phyloP scores from a whole-genome alignment of 768 basidiomycete species.

The Mrakia blollopis region DNA sequence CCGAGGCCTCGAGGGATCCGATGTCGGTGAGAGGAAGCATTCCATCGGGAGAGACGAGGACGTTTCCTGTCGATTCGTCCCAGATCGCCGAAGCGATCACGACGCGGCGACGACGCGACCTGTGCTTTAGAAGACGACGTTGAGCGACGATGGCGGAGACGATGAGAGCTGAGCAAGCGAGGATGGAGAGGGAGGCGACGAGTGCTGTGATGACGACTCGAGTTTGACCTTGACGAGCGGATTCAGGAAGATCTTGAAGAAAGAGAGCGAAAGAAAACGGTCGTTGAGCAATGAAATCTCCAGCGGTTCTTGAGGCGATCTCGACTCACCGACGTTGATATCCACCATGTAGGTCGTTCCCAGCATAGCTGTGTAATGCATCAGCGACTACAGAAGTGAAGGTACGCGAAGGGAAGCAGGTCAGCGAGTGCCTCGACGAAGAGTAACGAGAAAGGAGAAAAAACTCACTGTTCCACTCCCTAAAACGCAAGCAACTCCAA shows the following conservation, averaged over 20 bases:
- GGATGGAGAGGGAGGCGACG: constrained; percentile 42
- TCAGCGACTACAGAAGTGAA: not conserved
- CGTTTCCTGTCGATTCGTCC: constrained; percentile 39
- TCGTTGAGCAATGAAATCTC: not conserved
- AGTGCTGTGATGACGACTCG: constrained; percentile 43
- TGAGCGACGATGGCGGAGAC: constrained; percentile 41
- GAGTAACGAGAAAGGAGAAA: not conserved
- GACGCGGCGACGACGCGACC: constrained; percentile 40
- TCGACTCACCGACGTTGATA: constrained; percentile 32
- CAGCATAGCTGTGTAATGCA: constrained; percentile 29
- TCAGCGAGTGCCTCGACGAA: not conserved
- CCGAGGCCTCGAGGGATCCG: constrained; percentile 17
- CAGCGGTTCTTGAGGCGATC: not conserved
- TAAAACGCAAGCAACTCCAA: constrained; percentile 41
- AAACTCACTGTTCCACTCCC: constrained; percentile 38
- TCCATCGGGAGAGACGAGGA: constrained; percentile 45
- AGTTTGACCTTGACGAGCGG: constrained; percentile 30
- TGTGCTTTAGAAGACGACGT: constrained; percentile 34
- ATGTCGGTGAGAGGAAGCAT: constrained; percentile 45
- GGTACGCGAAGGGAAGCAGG: not conserved
- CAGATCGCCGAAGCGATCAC: constrained; percentile 43
- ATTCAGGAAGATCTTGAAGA: not conserved
- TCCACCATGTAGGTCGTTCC: constrained; percentile 21
- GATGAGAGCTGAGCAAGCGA: constrained; percentile 41
- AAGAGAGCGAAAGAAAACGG: not conserved